A percentile compares a stretch with the other conserved stretches of the same genome.
phyloP scores from a whole-genome alignment of 2,329 filamentous ascomycete genomes.

The Ophiostoma australiae region DNA sequence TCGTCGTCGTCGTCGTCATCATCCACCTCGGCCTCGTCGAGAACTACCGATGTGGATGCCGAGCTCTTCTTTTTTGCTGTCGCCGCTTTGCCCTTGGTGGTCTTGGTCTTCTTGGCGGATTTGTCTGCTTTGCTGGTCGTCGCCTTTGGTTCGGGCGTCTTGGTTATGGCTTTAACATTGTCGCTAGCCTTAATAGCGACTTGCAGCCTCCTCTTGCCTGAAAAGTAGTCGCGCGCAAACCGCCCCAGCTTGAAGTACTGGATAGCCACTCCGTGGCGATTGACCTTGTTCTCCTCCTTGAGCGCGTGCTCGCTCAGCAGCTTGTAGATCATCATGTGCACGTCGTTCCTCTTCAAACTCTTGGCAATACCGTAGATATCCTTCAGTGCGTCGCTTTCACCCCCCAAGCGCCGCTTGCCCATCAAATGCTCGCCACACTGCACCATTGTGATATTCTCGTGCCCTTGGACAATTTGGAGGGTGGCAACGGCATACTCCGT shows the following conservation, averaged over 20 bases:
- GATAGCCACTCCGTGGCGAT: constrained; percentile 61
- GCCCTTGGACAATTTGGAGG: constrained; percentile 60
- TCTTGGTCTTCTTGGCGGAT: constrained; percentile 17
- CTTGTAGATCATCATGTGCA: constrained; percentile 77
- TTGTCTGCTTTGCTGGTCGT: constrained; percentile 22
- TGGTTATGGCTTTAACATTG: not conserved
- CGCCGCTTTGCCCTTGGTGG: not conserved
- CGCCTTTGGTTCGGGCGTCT: constrained; percentile 15
- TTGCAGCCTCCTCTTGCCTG: constrained; percentile 42
- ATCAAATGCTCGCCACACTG: constrained; percentile 82
- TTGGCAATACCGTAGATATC: constrained; percentile 64
- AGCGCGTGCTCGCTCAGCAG: constrained; percentile 71
- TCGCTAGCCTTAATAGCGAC: constrained; percentile 39
- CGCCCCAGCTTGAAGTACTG: constrained; percentile 61
- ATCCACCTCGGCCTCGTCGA: constrained; percentile 36
- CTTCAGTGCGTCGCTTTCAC: constrained; percentile 49
- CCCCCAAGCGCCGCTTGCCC: constrained; percentile 55
- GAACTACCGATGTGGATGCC: constrained; percentile 23
- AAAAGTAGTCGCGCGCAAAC: constrained; percentile 42
- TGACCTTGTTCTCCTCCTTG: constrained; percentile 62
- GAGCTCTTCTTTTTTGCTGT: constrained; percentile 15
- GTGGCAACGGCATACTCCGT: constrained; percentile 68
- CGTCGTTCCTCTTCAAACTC: constrained; percentile 65
- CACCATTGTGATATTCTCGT: constrained; percentile 62
- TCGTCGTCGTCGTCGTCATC: constrained; percentile 34